Percentiles rank a stretch among this genome's conserved stretches.
phyloP scores from a whole-genome alignment of 306 rosid species.

The Geum urbanum region DNA sequence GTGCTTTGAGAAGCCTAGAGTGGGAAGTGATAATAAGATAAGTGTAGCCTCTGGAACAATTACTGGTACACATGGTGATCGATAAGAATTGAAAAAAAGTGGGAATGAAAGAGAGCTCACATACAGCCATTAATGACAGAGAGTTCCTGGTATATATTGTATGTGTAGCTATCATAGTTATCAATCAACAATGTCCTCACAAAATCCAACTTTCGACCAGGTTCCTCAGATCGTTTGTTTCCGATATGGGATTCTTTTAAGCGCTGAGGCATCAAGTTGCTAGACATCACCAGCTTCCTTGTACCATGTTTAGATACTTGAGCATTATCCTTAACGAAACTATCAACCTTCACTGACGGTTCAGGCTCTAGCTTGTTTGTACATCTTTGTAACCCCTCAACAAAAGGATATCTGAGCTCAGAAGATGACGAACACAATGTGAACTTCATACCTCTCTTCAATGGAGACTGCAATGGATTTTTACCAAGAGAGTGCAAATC shows the following conservation, averaged over 20 bases:
- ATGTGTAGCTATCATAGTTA: constrained; percentile 96
- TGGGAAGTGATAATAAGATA: background rate
- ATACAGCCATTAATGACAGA: constrained; percentile 83
- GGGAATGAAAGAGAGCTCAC: constrained; percentile 23
- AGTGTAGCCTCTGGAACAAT: background rate
- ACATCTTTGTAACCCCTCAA: constrained; percentile 34
- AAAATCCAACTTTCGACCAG: constrained; percentile 43
- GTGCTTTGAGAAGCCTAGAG: background rate
- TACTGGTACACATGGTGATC: background rate
- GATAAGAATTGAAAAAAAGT: constrained; percentile 2
- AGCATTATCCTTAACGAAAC: constrained; percentile 27
- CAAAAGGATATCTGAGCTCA: constrained; percentile 38
- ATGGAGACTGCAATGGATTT: background rate
- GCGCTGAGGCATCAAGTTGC: constrained; percentile 45
- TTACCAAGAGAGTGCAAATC: background rate
- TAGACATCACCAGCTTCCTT: constrained; percentile 37
- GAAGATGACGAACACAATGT: constrained; percentile 41
- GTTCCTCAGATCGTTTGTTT: constrained; percentile 32
- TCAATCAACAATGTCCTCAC: constrained; percentile 93
- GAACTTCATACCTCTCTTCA: constrained; percentile 40
- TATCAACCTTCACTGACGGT: constrained; percentile 36
- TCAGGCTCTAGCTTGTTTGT: constrained; percentile 26
- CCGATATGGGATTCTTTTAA: constrained; percentile 47
- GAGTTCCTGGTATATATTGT: constrained; percentile 92
- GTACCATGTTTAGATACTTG: constrained; percentile 28